Percentiles rank a stretch among this genome's conserved stretches.
Evolutionary conservation across 495 filamentous ascomycete genomes (phyloP).

Genomic region (Penicillium simplicissimum): DNA sequence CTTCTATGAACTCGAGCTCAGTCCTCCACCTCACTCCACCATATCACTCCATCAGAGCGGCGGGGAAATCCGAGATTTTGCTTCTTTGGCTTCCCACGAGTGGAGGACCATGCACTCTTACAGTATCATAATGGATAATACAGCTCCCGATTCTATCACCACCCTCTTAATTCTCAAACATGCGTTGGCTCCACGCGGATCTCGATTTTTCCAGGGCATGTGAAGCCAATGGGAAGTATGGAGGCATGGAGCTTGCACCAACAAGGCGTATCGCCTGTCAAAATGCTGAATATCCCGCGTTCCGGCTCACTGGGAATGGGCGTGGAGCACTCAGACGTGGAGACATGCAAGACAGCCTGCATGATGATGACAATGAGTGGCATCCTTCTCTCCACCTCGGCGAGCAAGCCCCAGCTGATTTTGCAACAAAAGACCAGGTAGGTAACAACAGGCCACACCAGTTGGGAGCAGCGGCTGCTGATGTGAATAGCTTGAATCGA

Average conservation of each 20-base stretch:
- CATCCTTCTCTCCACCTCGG: conserved; percentile 12
- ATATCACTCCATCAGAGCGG: neutral
- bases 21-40: conserved; percentile 5
- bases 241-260: neutral
- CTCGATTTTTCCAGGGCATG: conserved; percentile 6
- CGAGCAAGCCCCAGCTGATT: conserved; percentile 12
- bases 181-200: conserved; percentile 12
- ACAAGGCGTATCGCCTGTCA: neutral
- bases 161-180: conserved; percentile 5
- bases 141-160: neutral
- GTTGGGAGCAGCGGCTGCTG: neutral
- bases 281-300: conserved; percentile 6
- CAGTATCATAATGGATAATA: neutral
- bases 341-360: conserved; percentile 9
- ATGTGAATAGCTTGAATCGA: neutral
- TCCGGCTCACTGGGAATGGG: conserved; percentile 6
- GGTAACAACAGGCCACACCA: neutral
- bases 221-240: conserved; percentile 11
- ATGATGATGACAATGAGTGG: conserved; percentile 11
- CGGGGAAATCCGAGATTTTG: neutral
- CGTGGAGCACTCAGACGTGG: conserved; percentile 19
- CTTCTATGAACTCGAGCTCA: conserved; percentile 12
- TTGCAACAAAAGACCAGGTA: neutral
- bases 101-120: conserved; percentile 3
- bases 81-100: neutral